These are phyloP conservation scores for Pisolithus albus DNA, from an alignment of 768 basidiomycete genomes.

Conservation along the genomic window DNA sequence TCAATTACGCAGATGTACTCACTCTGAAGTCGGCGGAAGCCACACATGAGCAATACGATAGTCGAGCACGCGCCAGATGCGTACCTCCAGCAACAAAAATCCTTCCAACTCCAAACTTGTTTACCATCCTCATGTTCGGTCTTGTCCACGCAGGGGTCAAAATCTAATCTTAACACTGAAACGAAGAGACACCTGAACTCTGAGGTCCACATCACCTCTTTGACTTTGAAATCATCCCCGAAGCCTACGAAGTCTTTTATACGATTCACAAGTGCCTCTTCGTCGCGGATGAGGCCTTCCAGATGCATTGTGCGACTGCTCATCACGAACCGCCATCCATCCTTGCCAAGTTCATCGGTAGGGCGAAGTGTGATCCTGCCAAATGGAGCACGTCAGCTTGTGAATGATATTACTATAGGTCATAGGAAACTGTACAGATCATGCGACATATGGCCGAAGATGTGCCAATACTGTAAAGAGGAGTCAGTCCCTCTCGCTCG, in stretches of 20 bases:
- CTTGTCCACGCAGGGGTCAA: neutral
- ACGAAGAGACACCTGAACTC: conserved; percentile 21
- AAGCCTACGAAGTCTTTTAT: conserved; percentile 24
- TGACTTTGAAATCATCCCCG: neutral
- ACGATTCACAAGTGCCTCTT: conserved; percentile 22
- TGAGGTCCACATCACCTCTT: conserved; percentile 18
- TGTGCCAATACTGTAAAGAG: conserved; percentile 18
- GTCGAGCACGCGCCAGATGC: too few relatives aligned
- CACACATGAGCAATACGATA: too few relatives aligned
- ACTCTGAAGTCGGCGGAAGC: too few relatives aligned
- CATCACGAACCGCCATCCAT: conserved; percentile 15
- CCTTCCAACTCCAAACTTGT: conserved; percentile 3
- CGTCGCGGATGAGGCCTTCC: conserved; percentile 11
- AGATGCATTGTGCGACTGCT: conserved; percentile 6
- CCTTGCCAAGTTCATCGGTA: conserved; percentile 14
- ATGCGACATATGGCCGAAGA: conserved; percentile 6
- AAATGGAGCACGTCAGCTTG: conserved; percentile 5
- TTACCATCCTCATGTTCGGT: conserved; percentile 9
- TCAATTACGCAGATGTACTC: too few relatives aligned
- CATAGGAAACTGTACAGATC: neutral
- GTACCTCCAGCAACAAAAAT: too few relatives aligned
- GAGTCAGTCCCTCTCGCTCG: neutral
- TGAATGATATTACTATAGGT: neutral
- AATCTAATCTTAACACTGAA: too few relatives aligned
- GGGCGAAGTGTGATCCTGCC: conserved; percentile 3